A percentile compares a stretch with the other conserved stretches of the same genome.
Evolutionary conservation across 1,284 basidiomycete genomes (phyloP).

Genomic region (Irpex rosettiformis): DNA sequence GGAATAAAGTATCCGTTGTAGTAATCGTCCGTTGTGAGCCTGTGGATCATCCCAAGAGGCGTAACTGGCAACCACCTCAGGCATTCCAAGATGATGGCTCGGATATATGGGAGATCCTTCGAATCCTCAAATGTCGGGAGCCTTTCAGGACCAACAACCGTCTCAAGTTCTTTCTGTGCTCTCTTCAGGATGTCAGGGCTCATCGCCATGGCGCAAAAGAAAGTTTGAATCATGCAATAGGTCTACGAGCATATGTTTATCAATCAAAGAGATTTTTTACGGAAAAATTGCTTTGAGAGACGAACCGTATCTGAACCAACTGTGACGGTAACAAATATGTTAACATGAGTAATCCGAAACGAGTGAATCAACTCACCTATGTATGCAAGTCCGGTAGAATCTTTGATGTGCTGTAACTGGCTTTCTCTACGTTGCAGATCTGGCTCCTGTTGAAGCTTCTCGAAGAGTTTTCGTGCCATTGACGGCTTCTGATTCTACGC

Average conservation of each 20-base stretch:
- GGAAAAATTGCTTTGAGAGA: neutral
- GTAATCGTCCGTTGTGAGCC: conserved; percentile 3
- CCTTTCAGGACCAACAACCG: neutral
- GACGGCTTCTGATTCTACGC: neutral
- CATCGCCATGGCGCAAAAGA: neutral
- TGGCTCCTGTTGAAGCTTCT: neutral
- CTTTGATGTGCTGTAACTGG: neutral
- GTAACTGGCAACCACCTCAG: neutral
- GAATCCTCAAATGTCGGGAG: neutral
- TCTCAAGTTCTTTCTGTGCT: conserved; percentile 5
- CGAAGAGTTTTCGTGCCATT: neutral
- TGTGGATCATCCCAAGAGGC: neutral
- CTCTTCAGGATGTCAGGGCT: conserved; percentile 19
- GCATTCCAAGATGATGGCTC: neutral
- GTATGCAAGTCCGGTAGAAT: neutral
- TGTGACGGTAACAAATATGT: neutral
- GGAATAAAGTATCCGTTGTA: conserved; percentile 10
- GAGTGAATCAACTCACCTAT: neutral
- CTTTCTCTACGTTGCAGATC: neutral
- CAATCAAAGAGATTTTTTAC: neutral
- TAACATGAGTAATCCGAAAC: neutral
- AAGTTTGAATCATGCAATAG: neutral
- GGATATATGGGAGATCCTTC: neutral
- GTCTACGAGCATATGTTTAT: neutral
- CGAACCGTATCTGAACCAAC: neutral